These are phyloP conservation scores for Fusarium sp. DNA, from an alignment of 2,329 filamentous ascomycete species.

Conservation along the genomic window DNA sequence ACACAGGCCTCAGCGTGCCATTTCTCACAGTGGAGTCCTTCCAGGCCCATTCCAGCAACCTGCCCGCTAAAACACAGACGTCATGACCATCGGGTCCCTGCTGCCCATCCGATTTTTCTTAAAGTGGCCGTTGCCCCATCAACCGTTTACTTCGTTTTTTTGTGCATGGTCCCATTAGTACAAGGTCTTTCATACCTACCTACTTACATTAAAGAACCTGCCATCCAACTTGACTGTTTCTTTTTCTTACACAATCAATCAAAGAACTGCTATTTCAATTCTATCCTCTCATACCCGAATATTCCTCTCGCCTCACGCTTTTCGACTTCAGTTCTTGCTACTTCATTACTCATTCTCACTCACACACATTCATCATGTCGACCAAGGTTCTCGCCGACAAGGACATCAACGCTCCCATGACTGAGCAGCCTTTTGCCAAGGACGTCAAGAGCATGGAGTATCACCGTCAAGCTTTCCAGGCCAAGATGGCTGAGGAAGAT, in stretches of 20 bases:
- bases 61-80: constrained; percentile 18
- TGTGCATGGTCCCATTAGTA: constrained; percentile 16
- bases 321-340: constrained; percentile 1
- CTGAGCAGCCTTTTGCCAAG: constrained; percentile 52
- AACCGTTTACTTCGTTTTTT: constrained; percentile 41
- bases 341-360: not conserved
- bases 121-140: constrained; percentile 42
- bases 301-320: constrained; percentile 1
- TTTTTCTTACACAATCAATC: constrained; percentile 6
- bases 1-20: constrained; percentile 23
- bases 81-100: constrained; percentile 6
- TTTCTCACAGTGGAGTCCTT: constrained; percentile 30
- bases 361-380: constrained; percentile 59
- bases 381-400: constrained; percentile 70
- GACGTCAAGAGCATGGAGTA: constrained; percentile 78
- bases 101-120: constrained; percentile 28
- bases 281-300: not conserved
- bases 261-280: constrained; percentile 17
- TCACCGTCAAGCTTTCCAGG: constrained; percentile 79
- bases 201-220: constrained; percentile 30
- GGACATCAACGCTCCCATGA: constrained; percentile 70
- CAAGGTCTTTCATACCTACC: constrained; percentile 21
- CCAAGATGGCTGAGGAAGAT: constrained; percentile 72
- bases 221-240: constrained; percentile 21
- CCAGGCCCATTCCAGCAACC: constrained; percentile 24